Evolutionary conservation across 371 early-diverging fungal species (phyloP).

Genomic region (Vittaforma corneae): DNA sequence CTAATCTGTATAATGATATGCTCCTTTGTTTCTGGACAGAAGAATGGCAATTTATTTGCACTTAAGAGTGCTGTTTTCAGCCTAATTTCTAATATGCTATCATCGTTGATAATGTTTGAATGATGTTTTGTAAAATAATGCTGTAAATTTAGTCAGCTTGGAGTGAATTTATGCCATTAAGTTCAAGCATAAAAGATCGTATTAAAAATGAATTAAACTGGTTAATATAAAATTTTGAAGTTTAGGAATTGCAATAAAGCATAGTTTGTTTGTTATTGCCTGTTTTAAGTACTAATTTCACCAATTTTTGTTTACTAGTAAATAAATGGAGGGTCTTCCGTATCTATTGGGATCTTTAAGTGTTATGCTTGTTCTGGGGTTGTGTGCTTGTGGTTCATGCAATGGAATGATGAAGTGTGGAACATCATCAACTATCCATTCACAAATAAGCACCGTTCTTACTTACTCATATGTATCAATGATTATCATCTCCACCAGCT

Average conservation of each 20-base stretch:
- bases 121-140: no score
- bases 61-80: slow-evolving; percentile 16
- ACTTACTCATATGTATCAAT: slow-evolving; percentile 46
- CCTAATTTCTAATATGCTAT: not conserved
- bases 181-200: no score
- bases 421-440: slow-evolving; percentile 29
- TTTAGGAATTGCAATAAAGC: not conserved
- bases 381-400: slow-evolving; percentile 46
- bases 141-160: no score
- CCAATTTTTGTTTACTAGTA: no score
- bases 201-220: no score
- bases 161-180: no score
- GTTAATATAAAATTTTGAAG: no score
- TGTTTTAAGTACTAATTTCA: not conserved
- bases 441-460: slow-evolving; percentile 35
- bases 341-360: slow-evolving; percentile 32
- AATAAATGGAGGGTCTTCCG: not conserved
- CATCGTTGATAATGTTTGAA: no score
- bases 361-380: slow-evolving; percentile 14
- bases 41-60: slow-evolving; percentile 22
- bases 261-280: not conserved
- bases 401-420: slow-evolving; percentile 39
- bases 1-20: slow-evolving; percentile 4
- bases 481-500: slow-evolving; percentile 49
- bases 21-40: slow-evolving; percentile 5